Evolutionary conservation across 2,329 filamentous ascomycete genomes (phyloP).

Genomic region (Fonsecaea multimorphosa): DNA sequence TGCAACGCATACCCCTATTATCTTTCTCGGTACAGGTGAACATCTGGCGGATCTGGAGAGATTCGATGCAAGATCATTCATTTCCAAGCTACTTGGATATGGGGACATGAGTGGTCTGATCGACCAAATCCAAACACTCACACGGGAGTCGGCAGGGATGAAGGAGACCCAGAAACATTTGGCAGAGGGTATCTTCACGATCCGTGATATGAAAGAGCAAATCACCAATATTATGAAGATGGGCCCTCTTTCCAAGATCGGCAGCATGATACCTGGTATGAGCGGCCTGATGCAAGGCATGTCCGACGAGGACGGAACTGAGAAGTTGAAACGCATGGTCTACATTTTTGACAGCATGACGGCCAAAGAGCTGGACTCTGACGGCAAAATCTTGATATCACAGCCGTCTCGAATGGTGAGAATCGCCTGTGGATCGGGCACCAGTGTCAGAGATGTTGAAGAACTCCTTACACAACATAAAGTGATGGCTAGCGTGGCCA

Average conservation of each 20-base stretch:
- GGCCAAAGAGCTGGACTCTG: constrained; percentile 89
- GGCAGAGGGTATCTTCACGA: constrained; percentile 91
- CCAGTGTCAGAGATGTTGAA: constrained; percentile 89
- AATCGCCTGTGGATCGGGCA: constrained; percentile 87
- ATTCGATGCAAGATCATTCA: constrained; percentile 90
- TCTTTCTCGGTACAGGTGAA: constrained; percentile 97
- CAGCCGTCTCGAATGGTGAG: constrained; percentile 92
- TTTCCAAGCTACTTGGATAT: constrained; percentile 94
- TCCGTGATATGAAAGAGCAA: constrained; percentile 92
- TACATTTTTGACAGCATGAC: constrained; percentile 99
- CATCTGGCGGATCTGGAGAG: constrained; percentile 94
- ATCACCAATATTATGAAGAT: constrained; percentile 99
- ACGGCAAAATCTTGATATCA: constrained; percentile 92
- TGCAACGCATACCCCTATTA: constrained; percentile 93
- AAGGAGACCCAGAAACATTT: constrained; percentile 99
- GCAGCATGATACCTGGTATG: constrained; percentile 97
- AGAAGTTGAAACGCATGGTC: constrained; percentile 96
- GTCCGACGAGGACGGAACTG: constrained; percentile 93
- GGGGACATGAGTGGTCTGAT: constrained; percentile 94
- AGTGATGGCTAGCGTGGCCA: constrained; percentile 99
- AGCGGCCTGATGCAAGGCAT: constrained; percentile 87
- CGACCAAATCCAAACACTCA: constrained; percentile 94
- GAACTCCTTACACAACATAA: constrained; percentile 96
- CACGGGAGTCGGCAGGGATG: constrained; percentile 76
- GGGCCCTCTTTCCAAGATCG: constrained; percentile 96